Evolutionary conservation across 495 filamentous ascomycete species (phyloP), one percentile per base, ranked within the genome.

Genomic region (Cudoniella acicularis): DNA sequence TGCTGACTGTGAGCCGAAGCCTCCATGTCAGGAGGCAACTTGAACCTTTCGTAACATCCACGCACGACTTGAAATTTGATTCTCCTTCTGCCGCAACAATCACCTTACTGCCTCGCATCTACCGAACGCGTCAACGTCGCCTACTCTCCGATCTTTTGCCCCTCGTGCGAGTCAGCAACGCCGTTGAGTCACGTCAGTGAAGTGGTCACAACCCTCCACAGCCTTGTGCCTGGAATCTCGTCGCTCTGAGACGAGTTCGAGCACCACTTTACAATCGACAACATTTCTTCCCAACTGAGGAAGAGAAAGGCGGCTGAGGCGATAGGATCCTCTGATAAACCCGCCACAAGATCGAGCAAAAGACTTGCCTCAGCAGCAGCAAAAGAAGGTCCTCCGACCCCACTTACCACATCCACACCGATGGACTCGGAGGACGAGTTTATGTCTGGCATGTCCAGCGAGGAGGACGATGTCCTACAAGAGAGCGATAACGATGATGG

Each of bases 371-470:
- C 75, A 56, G 70, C 73, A 49, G 77, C 78, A 49, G 30, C 73
- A 52, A 69, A 70, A 43, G 75, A 78, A 11, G 47, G 40, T 48
- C 81, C 84, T 17, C 77, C 81, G 20, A 83, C 85, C n/a, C 86
- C 87, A 24, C 74, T 80, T 52, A 90, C 84, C 27, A 77, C 77
- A 22, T 64, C 67, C 56, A 85, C 77, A 17, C 75, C 74, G 60
- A 98, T 98, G 94, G 93, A 96, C 69, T 96, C 94, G 11, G 94
- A 98, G 63, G 93, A 98, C 70, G 94, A 98, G 62, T 92, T 93
- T 69, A 89, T 96, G 81, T 95, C 89, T 52, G 64, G 61, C 58
- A 79, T 85, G 63, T 92, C 90, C 16, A 95, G 88, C 68, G 84
- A 83, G 41, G 85, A 87, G 50, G 65, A 65, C n/a, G 90, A 90